phyloP scores from a whole-genome alignment of 805 yeast species.

The Yamadazyma laniorum region DNA sequence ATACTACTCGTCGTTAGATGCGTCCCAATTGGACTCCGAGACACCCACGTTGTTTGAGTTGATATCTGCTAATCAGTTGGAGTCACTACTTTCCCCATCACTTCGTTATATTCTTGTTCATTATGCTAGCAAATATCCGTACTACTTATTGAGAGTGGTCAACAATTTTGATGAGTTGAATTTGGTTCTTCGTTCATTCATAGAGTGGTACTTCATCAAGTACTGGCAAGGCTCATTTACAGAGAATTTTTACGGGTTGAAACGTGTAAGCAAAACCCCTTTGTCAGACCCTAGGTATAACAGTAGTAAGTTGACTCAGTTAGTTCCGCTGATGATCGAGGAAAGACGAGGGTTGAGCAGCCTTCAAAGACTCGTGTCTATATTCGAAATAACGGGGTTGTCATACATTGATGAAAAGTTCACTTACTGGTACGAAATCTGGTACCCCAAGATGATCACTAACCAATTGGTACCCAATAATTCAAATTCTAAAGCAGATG shows the following conservation, averaged over 20 bases:
- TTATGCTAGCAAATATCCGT: constrained; percentile 77
- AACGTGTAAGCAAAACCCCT: constrained; percentile 50
- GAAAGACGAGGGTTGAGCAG: constrained; percentile 50
- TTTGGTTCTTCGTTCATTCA: constrained; percentile 52
- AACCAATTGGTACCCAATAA: constrained; percentile 34
- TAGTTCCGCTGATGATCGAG: constrained; percentile 45
- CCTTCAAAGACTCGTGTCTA: constrained; percentile 52
- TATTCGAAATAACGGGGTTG: constrained; percentile 59
- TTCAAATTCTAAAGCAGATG: constrained; percentile 22
- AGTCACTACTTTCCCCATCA: constrained; percentile 76
- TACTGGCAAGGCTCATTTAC: constrained; percentile 85
- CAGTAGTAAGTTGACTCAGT: constrained; percentile 32
- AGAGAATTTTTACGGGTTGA: constrained; percentile 89
- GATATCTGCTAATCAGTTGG: constrained; percentile 76
- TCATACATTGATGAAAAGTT: constrained; percentile 72
- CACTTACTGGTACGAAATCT: constrained; percentile 58
- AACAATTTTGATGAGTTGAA: constrained; percentile 78
- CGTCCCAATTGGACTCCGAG: constrained; percentile 68
- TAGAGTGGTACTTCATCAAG: constrained; percentile 70
- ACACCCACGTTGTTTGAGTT: constrained; percentile 89
- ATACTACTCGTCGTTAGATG: constrained; percentile 75
- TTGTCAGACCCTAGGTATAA: constrained; percentile 29
- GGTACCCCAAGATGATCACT: constrained; percentile 58
- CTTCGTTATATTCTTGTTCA: constrained; percentile 75
- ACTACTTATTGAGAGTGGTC: constrained; percentile 57